Evolutionary conservation across 108 stramenopile genomes (phyloP).

Genomic region (Nitzschia sp.): DNA sequence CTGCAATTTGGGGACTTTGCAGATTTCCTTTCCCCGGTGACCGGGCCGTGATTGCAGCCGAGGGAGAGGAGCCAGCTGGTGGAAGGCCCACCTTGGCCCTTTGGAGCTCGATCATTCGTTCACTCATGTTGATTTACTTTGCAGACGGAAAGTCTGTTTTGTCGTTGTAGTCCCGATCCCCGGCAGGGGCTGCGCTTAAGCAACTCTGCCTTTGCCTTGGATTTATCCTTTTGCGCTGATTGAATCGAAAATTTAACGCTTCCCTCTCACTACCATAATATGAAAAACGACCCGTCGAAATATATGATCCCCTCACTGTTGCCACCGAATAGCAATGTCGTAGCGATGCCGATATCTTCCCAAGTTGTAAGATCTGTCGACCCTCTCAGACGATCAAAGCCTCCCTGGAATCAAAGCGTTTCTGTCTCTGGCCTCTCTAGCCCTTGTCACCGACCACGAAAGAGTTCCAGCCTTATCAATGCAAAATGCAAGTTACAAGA

Average conservation of each 20-base stretch:
- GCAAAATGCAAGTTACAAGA: no score
- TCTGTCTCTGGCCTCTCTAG: no score
- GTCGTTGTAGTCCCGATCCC: background rate
- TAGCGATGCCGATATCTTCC: no score
- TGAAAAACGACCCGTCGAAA: background rate
- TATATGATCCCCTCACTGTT: no score
- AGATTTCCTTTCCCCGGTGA: constrained; percentile 19
- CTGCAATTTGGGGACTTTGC: background rate
- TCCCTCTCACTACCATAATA: background rate
- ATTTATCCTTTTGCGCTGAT: background rate
- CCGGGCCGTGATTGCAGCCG: background rate
- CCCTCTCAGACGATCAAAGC: no score
- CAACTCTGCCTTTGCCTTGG: background rate
- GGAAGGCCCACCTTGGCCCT: constrained; percentile 48
- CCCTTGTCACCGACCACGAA: no score
- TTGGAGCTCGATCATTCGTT: constrained; percentile 69
- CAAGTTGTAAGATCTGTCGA: no score
- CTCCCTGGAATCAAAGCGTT: no score
- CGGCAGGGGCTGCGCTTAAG: background rate
- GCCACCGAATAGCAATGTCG: no score
- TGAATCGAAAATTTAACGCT: background rate
- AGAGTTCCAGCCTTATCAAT: no score
- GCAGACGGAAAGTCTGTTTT: background rate
- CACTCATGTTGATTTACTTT: constrained; percentile 48
- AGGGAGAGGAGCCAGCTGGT: constrained; percentile 15